A percentile compares a stretch with the other conserved stretches of the same genome.
Evolutionary conservation across 2,329 filamentous ascomycete species (phyloP).

Genomic region (Paracoccidioides lutzii): DNA sequence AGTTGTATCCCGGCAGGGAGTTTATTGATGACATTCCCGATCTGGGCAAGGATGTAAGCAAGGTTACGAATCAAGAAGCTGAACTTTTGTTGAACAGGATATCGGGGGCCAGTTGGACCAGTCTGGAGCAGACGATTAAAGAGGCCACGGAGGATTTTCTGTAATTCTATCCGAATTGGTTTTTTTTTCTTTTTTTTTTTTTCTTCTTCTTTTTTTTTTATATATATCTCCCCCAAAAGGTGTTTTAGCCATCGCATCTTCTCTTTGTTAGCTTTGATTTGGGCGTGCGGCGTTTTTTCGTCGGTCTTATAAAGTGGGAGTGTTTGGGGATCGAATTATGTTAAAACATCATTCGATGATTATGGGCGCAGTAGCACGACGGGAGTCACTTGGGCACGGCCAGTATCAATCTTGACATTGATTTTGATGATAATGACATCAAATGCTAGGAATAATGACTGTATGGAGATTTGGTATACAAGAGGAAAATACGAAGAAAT

Average conservation of each 20-base stretch:
- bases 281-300: no score
- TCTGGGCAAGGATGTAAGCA: constrained; percentile 14
- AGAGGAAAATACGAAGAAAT: neutral
- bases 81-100: constrained; percentile 20
- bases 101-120: constrained; percentile 19
- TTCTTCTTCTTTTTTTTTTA: neutral
- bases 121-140: constrained; percentile 15
- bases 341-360: no score
- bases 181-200: neutral
- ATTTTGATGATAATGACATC: neutral
- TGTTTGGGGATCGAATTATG: no score
- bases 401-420: neutral
- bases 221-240: neutral
- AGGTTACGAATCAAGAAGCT: constrained; percentile 14
- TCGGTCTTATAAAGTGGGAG: no score
- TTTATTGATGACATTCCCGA: constrained; percentile 20
- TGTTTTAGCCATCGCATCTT: no score
- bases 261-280: no score
- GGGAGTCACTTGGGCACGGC: neutral
- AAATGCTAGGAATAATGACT: neutral
- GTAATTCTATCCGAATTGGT: neutral
- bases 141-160: neutral
- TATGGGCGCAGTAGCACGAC: neutral
- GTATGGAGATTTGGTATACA: neutral
- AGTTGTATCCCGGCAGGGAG: constrained; percentile 27